phyloP scores from a whole-genome alignment of 139 green algal genomes.

The Astrephomene gubernaculifera region DNA sequence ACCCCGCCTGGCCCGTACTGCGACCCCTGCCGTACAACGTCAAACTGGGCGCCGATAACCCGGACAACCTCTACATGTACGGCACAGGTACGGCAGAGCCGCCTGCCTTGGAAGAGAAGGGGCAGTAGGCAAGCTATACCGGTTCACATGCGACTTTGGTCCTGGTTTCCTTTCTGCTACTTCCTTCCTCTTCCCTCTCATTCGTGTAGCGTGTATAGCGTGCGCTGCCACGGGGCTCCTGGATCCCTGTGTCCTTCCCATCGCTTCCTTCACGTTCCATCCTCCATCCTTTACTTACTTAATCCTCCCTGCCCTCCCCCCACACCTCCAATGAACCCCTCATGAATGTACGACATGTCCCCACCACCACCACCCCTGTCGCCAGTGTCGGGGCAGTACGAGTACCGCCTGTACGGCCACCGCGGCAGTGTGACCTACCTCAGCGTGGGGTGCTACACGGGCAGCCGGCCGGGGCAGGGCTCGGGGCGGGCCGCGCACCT shows the following conservation, averaged over 20 bases:
- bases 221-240: no score
- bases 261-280: no score
- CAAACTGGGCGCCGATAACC: conserved; percentile 53
- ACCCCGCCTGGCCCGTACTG: conserved; percentile 41
- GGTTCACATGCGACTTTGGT: no score
- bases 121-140: no score
- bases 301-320: no score
- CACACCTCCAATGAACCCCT: no score
- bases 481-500: neutral
- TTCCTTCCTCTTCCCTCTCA: no score
- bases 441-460: conserved; percentile 33
- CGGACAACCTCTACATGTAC: conserved; percentile 52
- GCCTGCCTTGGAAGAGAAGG: neutral
- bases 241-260: no score
- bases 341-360: no score
- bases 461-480: conserved; percentile 41
- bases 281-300: no score
- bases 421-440: conserved; percentile 46
- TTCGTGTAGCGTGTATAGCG: no score
- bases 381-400: conserved; percentile 20
- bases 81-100: conserved; percentile 24
- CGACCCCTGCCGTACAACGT: conserved; percentile 50
- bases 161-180: no score
- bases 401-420: conserved; percentile 40
- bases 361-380: neutral